Evolutionary conservation across 257 asterid species (phyloP).

Genomic region (Perilla frutescens): DNA sequence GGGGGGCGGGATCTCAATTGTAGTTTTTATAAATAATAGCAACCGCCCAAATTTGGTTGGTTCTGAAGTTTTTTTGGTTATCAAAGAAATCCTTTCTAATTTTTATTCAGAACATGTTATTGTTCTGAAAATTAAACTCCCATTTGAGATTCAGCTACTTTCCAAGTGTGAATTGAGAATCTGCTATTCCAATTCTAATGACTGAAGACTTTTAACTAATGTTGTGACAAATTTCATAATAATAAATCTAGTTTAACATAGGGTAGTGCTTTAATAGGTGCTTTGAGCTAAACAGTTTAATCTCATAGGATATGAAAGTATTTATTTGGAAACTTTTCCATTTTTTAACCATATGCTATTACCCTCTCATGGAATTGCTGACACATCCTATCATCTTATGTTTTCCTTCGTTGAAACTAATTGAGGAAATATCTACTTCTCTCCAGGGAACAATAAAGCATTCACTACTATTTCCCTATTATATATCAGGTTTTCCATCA

Average conservation of each 20-base stretch:
- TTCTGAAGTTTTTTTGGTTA: neutral
- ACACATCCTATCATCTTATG: conserved; percentile 6
- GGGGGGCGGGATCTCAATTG: conserved; percentile 2
- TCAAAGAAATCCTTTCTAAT: neutral
- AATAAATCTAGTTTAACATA: neutral
- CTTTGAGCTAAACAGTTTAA: conserved; percentile 22
- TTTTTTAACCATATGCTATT: neutral
- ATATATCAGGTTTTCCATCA: conserved; percentile 24
- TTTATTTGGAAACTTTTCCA: conserved; percentile 13
- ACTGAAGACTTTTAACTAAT: neutral
- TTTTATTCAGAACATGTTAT: neutral
- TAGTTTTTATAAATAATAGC: conserved; percentile 4
- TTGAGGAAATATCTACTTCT: conserved; percentile 16
- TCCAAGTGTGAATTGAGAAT: neutral
- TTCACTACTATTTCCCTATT: conserved; percentile 14
- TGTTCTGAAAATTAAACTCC: neutral
- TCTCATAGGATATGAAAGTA: neutral
- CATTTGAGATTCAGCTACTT: conserved; percentile 17
- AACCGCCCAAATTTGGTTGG: conserved; percentile 1
- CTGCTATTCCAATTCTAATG: conserved; percentile 1
- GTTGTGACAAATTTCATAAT: conserved; percentile 2
- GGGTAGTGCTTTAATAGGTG: conserved; percentile 11
- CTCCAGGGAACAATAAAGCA: conserved; percentile 19
- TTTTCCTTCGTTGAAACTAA: conserved; percentile 24
- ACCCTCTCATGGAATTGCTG: conserved; percentile 26